Evolutionary conservation across 192 early-diverging fungal species (phyloP).

Genomic region (Chytriomyces sp.): DNA sequence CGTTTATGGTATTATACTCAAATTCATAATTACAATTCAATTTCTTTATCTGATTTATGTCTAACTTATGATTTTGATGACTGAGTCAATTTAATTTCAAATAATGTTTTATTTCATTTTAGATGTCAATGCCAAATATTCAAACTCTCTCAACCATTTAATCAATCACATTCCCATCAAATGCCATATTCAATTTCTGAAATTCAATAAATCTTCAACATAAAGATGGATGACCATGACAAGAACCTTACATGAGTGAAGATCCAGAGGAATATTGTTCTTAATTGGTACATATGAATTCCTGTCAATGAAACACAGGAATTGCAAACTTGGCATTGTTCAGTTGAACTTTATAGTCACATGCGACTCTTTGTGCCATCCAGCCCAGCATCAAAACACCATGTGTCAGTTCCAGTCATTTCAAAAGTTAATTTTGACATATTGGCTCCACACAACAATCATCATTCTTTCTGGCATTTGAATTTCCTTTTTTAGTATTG

Average conservation of each 20-base stretch:
- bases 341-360: neutral
- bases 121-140: no score
- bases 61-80: no score
- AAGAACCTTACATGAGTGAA: neutral
- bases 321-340: neutral
- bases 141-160: no score
- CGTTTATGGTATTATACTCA: no score
- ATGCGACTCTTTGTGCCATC: neutral
- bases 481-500: neutral
- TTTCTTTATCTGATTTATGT: no score
- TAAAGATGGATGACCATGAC: neutral
- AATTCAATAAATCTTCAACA: neutral
- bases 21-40: no score
- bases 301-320: neutral
- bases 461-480: no score
- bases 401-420: neutral
- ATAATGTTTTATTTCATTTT: no score
- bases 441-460: neutral
- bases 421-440: neutral
- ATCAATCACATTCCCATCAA: no score
- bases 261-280: neutral
- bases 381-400: neutral
- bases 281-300: neutral
- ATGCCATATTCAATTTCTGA: no score
- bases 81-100: no score